Conservation (phyloP, 73 alveolate genomes). For the Stentor coeruleus region DNA sequence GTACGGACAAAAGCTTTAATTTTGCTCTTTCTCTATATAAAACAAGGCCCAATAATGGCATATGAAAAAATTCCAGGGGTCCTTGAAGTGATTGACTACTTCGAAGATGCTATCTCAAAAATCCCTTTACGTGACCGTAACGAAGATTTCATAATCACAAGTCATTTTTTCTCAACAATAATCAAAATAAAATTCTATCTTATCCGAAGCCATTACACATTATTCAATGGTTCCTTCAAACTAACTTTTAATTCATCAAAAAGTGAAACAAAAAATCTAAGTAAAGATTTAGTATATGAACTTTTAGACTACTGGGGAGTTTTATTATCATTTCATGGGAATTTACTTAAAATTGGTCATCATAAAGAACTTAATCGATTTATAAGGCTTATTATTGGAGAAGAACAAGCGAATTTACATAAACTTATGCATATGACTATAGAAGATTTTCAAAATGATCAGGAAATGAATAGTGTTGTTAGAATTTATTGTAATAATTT, state of each 20-base stretch:
- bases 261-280: background rate
- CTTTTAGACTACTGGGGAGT: background rate
- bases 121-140: background rate
- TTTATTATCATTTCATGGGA: background rate
- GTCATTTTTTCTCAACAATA: background rate
- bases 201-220: background rate
- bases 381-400: background rate
- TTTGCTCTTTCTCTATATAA: background rate
- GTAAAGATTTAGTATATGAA: background rate
- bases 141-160: too few relatives aligned
- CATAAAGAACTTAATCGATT: background rate
- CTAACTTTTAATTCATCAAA: too few relatives aligned
- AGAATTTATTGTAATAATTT: too few relatives aligned
- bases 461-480: background rate
- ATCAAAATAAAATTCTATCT: background rate
- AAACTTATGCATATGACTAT: background rate
- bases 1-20: constrained; percentile 4
- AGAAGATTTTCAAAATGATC: background rate
- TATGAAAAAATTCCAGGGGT: background rate
- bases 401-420: background rate
- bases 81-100: background rate
- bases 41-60: background rate
- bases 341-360: background rate
- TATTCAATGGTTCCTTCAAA: background rate
- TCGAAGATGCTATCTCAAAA: background rate